These are phyloP conservation scores for Euryodendron excelsum DNA, from an alignment of 148 eudicot genomes.

Conservation along the genomic window DNA sequence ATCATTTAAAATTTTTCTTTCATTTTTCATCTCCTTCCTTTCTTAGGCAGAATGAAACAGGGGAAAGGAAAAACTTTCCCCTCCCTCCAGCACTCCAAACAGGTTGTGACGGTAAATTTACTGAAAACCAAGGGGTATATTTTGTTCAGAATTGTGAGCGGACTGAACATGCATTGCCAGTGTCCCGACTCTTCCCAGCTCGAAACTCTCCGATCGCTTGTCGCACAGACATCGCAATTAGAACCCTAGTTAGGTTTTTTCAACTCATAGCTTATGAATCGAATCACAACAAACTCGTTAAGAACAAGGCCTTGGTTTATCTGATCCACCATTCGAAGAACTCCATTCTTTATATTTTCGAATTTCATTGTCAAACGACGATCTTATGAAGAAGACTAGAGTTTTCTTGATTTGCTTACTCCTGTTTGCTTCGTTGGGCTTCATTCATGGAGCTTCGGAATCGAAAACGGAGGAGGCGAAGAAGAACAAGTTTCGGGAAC, in stretches of 20 bases:
- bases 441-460: conserved; percentile 33
- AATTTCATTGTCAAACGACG: neutral
- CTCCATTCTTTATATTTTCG: neutral
- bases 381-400: conserved; percentile 35
- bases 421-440: conserved; percentile 25
- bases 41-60: too few species aligned
- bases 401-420: conserved; percentile 28
- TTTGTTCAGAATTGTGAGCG: neutral
- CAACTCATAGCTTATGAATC: neutral
- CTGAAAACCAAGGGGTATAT: neutral
- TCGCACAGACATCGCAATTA: neutral
- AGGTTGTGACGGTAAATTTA: neutral
- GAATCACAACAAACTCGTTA: neutral
- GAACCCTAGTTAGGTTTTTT: conserved; percentile 15
- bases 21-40: too few species aligned
- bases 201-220: neutral
- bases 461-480: conserved; percentile 33
- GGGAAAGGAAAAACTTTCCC: too few species aligned
- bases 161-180: neutral
- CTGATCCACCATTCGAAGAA: neutral
- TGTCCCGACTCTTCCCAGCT: too few species aligned
- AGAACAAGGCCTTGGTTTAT: neutral
- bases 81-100: too few species aligned
- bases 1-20: too few species aligned
- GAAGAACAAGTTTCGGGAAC: conserved; percentile 74